Evolutionary conservation across 2,329 filamentous ascomycete genomes (phyloP), one percentile per base, ranked within the genome.

Genomic region (Macroventuria anomochaeta): DNA sequence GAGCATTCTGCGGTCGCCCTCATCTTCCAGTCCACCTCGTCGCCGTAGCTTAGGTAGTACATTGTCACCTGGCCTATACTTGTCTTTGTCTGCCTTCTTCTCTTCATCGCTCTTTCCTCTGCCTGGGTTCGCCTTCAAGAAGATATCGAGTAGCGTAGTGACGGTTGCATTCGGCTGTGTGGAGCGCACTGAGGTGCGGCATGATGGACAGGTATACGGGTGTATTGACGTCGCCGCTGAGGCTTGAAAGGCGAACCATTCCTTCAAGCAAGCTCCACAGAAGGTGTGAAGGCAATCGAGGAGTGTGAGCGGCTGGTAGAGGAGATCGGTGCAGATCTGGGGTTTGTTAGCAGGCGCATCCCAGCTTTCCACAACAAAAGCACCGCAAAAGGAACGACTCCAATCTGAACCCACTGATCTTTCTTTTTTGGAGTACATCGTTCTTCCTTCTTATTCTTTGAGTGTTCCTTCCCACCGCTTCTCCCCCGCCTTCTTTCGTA

Each of bases 251-350:
- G 81, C 80, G 73, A 97, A 99, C 95, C 95, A 99, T 79, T 96
- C 91, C 75, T 96, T 96, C 54, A 97, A 76, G 72, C 95, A 99
- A 32, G 90, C 89, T 60, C 93, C 95, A 79, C 95, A 99, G 76
- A 96, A 99, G 38, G 93, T 97, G 77, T 96, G 92, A 37, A 96
- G 85, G 73, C 92, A 96, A 79, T 96, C 91, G 74, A 96, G 89
- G 42, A 96, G 86, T 23, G 92, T 96, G 60, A 96, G 83, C 28
- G 93, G 92, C 74, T 96, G 90, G 77, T 91, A 96, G 59, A 96
- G 86, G 61, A 96, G 85, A 75, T 97, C 95, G 65, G 93, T 96
- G 81, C 95, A 99, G 69, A 99, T 99, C 93, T 97, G 64, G 17
- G 32, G 38, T 41, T 46, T 52, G 46, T 70, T 63, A 71, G 69